Evolutionary conservation across 129 eudicot genomes (phyloP).

Genomic region (Lactuca sativa): DNA sequence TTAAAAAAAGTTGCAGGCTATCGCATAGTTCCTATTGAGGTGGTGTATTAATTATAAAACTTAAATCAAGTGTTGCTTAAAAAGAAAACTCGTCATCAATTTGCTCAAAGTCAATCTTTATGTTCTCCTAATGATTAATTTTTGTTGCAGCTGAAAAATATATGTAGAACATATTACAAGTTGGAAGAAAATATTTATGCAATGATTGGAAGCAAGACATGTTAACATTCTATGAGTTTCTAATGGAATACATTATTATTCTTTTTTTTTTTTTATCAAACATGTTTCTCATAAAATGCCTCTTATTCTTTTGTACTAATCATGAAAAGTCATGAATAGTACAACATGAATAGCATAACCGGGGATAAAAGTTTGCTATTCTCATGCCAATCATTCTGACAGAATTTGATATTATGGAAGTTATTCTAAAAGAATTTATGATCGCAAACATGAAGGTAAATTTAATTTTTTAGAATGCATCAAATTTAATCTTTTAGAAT

Average conservation of each 20-base stretch:
- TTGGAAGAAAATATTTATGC: constrained; percentile 85
- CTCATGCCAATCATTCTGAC: too few species aligned
- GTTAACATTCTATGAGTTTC: constrained; percentile 84
- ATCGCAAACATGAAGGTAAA: too few species aligned
- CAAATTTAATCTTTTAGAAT: too few species aligned
- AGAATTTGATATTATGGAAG: too few species aligned
- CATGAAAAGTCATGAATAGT: too few species aligned
- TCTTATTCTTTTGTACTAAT: too few species aligned
- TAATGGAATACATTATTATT: background rate
- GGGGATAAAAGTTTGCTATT: too few species aligned
- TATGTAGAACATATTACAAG: constrained; percentile 53
- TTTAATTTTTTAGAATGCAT: too few species aligned
- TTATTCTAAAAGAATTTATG: too few species aligned
- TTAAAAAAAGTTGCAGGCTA: constrained; percentile 76
- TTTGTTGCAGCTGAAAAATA: constrained; percentile 31
- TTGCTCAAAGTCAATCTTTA: constrained; percentile 4
- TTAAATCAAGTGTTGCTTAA: background rate
- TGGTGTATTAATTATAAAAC: constrained; percentile 33
- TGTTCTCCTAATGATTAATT: constrained; percentile 24
- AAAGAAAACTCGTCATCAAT: constrained; percentile 1
- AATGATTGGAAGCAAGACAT: constrained; percentile 97
- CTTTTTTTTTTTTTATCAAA: too few species aligned
- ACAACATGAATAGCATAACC: too few species aligned
- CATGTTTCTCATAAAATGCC: too few species aligned
- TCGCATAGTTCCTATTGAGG: constrained; percentile 98